Evolutionary conservation across 805 yeast species (phyloP).

Genomic region (Lipomyces kockii): DNA sequence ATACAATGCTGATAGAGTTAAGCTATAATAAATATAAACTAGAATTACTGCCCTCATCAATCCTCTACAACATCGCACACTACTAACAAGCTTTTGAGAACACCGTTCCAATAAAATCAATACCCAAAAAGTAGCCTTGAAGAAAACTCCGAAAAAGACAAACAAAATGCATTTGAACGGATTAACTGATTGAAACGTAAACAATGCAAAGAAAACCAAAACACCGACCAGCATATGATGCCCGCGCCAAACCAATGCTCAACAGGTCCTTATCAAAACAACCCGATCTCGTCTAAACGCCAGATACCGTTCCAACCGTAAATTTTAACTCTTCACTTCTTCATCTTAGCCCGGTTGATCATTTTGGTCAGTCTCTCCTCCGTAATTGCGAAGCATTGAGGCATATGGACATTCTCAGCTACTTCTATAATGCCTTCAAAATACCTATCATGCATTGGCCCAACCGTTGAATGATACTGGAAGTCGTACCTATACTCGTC

Average conservation of each 20-base stretch:
- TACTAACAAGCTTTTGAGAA: not conserved
- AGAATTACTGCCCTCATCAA: not conserved
- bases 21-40: too few relatives aligned
- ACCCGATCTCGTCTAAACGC: not conserved
- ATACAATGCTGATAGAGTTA: too few relatives aligned
- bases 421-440: not conserved
- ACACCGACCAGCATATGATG: not conserved
- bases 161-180: too few relatives aligned
- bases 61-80: not conserved
- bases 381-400: not conserved
- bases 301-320: not conserved
- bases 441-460: not conserved
- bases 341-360: not conserved
- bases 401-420: not conserved
- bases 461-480: not conserved
- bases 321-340: too few relatives aligned
- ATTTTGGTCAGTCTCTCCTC: conserved; percentile 4
- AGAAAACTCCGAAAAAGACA: not conserved
- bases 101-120: not conserved
- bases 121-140: not conserved
- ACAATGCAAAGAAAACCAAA: not conserved
- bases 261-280: not conserved
- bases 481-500: conserved; percentile 25
- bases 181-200: not conserved
- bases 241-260: not conserved